phyloP scores from a whole-genome alignment of 2,329 filamentous ascomycete genomes.

The Colletotrichum sp. region DNA sequence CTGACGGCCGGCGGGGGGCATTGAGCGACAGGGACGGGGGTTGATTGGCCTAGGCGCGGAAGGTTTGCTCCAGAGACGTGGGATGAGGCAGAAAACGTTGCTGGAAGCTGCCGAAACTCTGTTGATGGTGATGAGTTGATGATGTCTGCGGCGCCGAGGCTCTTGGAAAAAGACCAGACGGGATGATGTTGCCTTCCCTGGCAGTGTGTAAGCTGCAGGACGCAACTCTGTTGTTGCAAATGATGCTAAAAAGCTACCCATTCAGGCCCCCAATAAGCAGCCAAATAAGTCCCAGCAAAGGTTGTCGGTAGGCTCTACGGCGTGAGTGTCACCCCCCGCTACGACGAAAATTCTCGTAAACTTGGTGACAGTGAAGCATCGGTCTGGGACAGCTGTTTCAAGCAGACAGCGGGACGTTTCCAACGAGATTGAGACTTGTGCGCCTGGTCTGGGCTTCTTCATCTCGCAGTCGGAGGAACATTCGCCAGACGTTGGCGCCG shows the following conservation, averaged over 20 bases:
- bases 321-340: not conserved
- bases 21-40: slow-evolving; percentile 5
- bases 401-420: slow-evolving; percentile 10
- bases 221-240: not conserved
- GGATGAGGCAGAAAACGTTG: not conserved
- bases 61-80: slow-evolving; percentile 5
- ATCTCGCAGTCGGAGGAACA: not conserved
- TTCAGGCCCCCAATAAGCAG: not conserved
- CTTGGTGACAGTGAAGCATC: not conserved
- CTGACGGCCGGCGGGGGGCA: not conserved
- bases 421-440: slow-evolving; percentile 1
- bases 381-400: slow-evolving; percentile 15
- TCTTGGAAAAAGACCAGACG: not conserved
- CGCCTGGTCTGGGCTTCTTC: not conserved
- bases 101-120: slow-evolving; percentile 16
- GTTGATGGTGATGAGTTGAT: not conserved
- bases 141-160: not conserved
- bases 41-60: not conserved
- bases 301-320: not conserved
- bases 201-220: not conserved
- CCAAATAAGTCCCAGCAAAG: not conserved
- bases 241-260: not conserved
- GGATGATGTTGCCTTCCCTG: not conserved
- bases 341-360: not conserved
- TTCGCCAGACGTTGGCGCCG: not conserved